These are phyloP conservation scores for Ascosphaera acerosa DNA, from an alignment of 2,329 filamentous ascomycete species.

Conservation along the genomic window DNA sequence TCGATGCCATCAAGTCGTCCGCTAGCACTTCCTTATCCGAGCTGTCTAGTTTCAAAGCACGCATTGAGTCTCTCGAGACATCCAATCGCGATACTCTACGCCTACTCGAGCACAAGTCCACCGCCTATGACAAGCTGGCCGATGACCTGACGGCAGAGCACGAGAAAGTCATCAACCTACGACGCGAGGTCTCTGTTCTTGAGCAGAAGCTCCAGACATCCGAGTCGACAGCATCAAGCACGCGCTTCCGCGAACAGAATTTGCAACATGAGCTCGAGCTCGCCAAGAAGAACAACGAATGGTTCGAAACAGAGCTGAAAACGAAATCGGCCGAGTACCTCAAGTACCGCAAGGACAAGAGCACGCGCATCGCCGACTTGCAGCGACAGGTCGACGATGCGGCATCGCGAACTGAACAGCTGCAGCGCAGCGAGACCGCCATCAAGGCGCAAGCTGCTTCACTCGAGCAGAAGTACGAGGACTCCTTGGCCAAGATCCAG, in stretches of 20 bases:
- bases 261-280: constrained; percentile 77
- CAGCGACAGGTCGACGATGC: constrained; percentile 75
- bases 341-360: constrained; percentile 87
- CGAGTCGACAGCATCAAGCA: constrained; percentile 51
- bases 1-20: constrained; percentile 51
- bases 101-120: constrained; percentile 71
- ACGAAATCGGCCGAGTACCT: constrained; percentile 68
- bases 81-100: constrained; percentile 79
- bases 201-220: constrained; percentile 67
- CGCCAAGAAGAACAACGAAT: constrained; percentile 73
- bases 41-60: constrained; percentile 49
- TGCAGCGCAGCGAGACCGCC: constrained; percentile 55
- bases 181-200: constrained; percentile 53
- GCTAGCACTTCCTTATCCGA: constrained; percentile 40
- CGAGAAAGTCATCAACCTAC: constrained; percentile 60
- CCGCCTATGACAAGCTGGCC: constrained; percentile 60
- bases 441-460: constrained; percentile 62
- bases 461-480: constrained; percentile 64
- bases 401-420: constrained; percentile 45
- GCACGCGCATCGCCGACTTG: constrained; percentile 63
- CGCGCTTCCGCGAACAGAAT: constrained; percentile 75
- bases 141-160: constrained; percentile 75
- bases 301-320: constrained; percentile 77
- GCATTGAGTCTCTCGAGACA: constrained; percentile 65
- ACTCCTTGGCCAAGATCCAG: constrained; percentile 57